A percentile compares a stretch with the other conserved stretches of the same genome.
Evolutionary conservation across 345 rosid species (phyloP).

Genomic region (Luvunga scandens): DNA sequence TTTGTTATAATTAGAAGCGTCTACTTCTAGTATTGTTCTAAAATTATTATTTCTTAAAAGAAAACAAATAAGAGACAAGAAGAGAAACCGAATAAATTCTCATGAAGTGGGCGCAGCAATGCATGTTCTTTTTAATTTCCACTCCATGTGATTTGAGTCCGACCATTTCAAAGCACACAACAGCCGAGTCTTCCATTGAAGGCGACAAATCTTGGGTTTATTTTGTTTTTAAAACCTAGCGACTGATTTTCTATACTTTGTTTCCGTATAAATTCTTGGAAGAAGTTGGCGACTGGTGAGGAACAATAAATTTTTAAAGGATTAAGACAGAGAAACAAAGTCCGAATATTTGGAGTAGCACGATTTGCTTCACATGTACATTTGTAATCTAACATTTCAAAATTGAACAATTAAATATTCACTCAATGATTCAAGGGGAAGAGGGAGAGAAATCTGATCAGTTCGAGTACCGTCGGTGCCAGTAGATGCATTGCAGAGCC

Average conservation of each 20-base stretch:
- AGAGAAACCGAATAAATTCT: constrained; percentile 23
- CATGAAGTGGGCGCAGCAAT: constrained; percentile 23
- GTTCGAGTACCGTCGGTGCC: no score
- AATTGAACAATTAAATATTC: no score
- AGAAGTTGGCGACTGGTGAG: neutral
- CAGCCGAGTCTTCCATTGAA: constrained; percentile 14
- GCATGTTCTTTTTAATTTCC: constrained; percentile 13
- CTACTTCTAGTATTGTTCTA: neutral
- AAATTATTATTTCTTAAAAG: neutral
- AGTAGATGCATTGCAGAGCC: no score
- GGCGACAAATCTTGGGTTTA: constrained; percentile 10
- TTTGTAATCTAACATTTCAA: no score
- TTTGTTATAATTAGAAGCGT: neutral
- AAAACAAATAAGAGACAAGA: constrained; percentile 9
- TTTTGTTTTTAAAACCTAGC: neutral
- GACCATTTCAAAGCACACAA: constrained; percentile 26
- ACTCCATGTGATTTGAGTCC: constrained; percentile 23
- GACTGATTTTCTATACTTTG: neutral
- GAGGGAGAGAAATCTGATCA: no score
- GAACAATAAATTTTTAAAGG: neutral
- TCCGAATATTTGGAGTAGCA: neutral
- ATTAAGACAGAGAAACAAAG: neutral
- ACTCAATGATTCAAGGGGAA: no score
- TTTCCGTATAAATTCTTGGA: neutral
- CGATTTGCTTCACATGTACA: neutral